A percentile compares a stretch with the other conserved stretches of the same genome.
Conservation (phyloP, 2,329 filamentous ascomycete species). For the Tolypocladium endophyticum region DNA sequence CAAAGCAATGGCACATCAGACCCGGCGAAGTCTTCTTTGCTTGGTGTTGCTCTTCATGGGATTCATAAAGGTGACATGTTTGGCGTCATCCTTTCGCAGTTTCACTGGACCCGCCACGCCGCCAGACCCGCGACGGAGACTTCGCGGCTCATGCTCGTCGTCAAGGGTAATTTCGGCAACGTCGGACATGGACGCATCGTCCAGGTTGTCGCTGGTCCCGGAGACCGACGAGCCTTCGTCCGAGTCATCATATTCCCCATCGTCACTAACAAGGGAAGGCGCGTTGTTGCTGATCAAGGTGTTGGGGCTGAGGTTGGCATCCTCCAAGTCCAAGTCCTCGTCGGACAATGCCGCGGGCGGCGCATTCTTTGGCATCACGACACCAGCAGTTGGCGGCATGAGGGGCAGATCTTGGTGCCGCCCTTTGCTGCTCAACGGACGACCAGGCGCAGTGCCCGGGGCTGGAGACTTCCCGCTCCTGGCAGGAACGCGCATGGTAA, state of each 20-base stretch:
- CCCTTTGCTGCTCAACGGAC: conserved; percentile 49
- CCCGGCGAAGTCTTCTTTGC: conserved; percentile 18
- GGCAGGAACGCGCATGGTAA: conserved; percentile 48
- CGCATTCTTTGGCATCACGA: conserved; percentile 10
- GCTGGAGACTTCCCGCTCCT: conserved; percentile 44
- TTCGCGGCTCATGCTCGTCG: conserved; percentile 39
- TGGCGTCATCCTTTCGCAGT: conserved; percentile 42
- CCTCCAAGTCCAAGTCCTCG: conserved; percentile 42
- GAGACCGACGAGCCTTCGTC: conserved; percentile 52
- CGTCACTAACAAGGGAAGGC: conserved; percentile 70
- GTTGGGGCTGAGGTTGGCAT: conserved; percentile 57
- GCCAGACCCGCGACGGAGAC: conserved; percentile 32
- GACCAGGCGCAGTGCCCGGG: conserved; percentile 25
- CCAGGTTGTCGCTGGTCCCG: conserved; percentile 44
- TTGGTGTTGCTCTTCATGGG: conserved; percentile 33
- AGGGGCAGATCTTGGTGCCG: conserved; percentile 28
- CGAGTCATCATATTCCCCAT: conserved; percentile 67
- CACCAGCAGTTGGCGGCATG: conserved; percentile 20
- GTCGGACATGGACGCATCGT: conserved; percentile 49
- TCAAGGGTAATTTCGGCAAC: conserved; percentile 53
- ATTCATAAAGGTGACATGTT: conserved; percentile 45
- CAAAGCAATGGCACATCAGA: conserved; percentile 9
- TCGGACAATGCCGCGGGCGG: conserved; percentile 19
- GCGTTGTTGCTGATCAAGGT: conserved; percentile 65
- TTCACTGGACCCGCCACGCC: conserved; percentile 34